Percentiles rank a stretch among this genome's conserved stretches.
Evolutionary conservation across 2,329 filamentous ascomycete genomes (phyloP).

Genomic region (Coleophoma eucalyptorum): DNA sequence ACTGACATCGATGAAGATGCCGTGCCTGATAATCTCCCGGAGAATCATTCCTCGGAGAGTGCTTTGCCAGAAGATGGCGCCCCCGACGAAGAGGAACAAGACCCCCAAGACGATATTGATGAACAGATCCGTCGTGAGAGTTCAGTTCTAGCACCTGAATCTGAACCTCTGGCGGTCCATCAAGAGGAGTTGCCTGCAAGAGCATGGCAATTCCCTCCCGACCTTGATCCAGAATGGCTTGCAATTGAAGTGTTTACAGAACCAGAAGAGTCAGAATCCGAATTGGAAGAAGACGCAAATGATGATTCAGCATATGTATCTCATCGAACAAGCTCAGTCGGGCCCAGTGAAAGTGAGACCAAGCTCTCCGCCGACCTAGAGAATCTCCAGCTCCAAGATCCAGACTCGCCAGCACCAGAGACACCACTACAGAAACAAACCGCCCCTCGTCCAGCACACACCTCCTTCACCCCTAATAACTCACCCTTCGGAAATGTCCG

Average conservation of each 20-base stretch:
- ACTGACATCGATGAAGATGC: conserved; percentile 1
- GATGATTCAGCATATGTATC: conserved; percentile 20
- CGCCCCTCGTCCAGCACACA: background rate
- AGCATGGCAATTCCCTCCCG: conserved; percentile 53
- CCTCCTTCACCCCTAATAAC: conserved; percentile 13
- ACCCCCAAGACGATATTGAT: conserved; percentile 29
- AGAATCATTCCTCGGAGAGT: conserved; percentile 1
- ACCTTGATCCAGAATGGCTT: conserved; percentile 71
- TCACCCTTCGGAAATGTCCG: conserved; percentile 48
- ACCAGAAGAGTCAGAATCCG: conserved; percentile 43
- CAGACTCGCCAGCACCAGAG: conserved; percentile 10
- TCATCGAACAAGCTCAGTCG: conserved; percentile 15
- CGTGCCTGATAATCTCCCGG: too few relatives aligned
- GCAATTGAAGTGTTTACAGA: conserved; percentile 70
- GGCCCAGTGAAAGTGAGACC: conserved; percentile 4
- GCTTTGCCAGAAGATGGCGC: conserved; percentile 4
- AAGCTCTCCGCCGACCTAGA: conserved; percentile 13
- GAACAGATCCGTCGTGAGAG: conserved; percentile 26
- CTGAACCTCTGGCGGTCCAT: conserved; percentile 1
- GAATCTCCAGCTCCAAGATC: conserved; percentile 19
- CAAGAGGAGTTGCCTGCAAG: background rate
- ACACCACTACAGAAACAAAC: conserved; percentile 4
- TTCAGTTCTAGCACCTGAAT: conserved; percentile 11
- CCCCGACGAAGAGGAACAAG: conserved; percentile 16
- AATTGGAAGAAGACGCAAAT: conserved; percentile 33